Base-by-base conservation (phyloP, 2,329 filamentous ascomycete species). In the Fusarium pseudoanthophilum region DNA sequence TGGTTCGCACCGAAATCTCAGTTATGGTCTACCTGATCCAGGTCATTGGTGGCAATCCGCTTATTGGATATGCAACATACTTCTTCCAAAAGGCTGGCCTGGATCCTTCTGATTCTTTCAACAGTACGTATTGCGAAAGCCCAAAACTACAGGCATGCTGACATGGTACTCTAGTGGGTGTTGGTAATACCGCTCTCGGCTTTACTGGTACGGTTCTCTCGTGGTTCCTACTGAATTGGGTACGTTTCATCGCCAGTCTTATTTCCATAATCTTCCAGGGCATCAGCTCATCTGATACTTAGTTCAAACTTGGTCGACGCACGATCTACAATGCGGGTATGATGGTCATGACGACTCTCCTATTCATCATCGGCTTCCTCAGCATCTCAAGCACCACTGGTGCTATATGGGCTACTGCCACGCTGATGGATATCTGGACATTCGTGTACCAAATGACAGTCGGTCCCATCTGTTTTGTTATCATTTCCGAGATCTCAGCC, bases 31-130 rank as follows among this genome's bases (percentile, higher is more conserved):
- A 83, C 67, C 73, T 81, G 14, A 80, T 79, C 2, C 84, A 86
- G 65, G 80, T 83, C 42, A 78, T 82, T 9, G 78, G 79, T 30
- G 81, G 84, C 21, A 79, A 80, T 36, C 80, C 80, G 18, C 79
- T 84, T 57, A 81, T 82, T 71, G 84, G 83, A 64, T 81, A 78
- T 5, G 79, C 82, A 6, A 89, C 87, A n/a, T 85, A 83, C 75
- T 87, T 87, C 74, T 85, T 84, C 77, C 77, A 83, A 40, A 83
- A 85, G 45, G 81, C 84, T 1, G 85, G 86, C 39, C 78, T 86
- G 28, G 65, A 78, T n/a, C 78, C 80, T 24, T 73, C 78, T 1
- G 76, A 80, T 16, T 81, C 83, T 2, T 85, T 84, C 2, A 56
- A 56, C 20, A 56, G 53, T 56, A 26, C 21, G 53, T 56, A 1